These are phyloP conservation scores for Quercus variabilis DNA, from an alignment of 306 rosid genomes.

Conservation along the genomic window DNA sequence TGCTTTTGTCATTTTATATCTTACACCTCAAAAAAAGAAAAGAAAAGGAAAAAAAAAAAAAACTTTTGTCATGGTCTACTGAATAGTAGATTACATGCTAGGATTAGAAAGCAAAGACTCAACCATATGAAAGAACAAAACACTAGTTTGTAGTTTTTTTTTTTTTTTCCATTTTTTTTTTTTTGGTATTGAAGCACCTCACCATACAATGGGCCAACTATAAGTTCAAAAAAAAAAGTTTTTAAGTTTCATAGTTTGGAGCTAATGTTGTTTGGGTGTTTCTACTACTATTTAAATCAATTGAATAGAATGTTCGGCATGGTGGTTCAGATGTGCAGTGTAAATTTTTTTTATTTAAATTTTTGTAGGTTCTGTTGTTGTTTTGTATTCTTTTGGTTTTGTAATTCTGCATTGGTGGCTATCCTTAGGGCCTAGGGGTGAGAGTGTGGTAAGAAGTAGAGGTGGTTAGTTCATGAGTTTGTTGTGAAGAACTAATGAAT, in stretches of 20 bases:
- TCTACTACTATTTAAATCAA: neutral
- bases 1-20: neutral
- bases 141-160: neutral
- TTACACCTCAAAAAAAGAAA: no score
- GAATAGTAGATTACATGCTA: constrained; percentile 18
- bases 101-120: constrained; percentile 27
- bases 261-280: neutral
- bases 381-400: neutral
- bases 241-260: neutral
- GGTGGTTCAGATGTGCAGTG: neutral
- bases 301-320: neutral
- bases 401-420: neutral
- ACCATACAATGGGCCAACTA: constrained; percentile 2
- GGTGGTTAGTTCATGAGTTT: neutral
- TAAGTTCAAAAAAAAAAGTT: neutral
- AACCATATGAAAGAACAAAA: constrained; percentile 13
- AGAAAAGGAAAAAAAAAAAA: neutral
- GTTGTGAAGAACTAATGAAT: neutral
- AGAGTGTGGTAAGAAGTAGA: neutral
- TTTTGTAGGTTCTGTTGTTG: neutral
- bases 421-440: neutral
- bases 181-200: neutral
- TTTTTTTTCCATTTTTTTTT: neutral
- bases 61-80: constrained; percentile 19
- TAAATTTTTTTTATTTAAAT: neutral